Base-by-base conservation (phyloP, 164 flowering plant genomes). In the Malania oleifera region DNA sequence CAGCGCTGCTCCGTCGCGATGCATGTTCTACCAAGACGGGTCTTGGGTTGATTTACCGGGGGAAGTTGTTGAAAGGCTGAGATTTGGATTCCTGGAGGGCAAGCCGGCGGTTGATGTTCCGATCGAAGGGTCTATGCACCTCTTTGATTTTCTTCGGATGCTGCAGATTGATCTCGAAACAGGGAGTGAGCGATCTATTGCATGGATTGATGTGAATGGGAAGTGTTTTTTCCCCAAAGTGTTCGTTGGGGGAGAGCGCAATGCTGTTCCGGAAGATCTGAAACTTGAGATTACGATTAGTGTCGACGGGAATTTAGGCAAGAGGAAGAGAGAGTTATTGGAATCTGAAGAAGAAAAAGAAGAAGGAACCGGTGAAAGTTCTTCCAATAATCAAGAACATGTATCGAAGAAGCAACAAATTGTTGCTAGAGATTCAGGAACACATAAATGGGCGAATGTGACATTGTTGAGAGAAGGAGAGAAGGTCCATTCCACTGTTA, bases 171-270 rank as follows among this genome's bases (percentile, higher is more conserved):
- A 80, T 23, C 50, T 69, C 22, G 54, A 19, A 7, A 59, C 70
- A 6, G 74, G 76, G 5, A 40, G 44, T 25, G 49, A 53, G 22
- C 43, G 76, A 29, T 74, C 81, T 0, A 66, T 80, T 54, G 65
- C 84, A 24, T 82, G 87, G 87, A 80, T 82, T 24, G 87, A 82
- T 64, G 77, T 63, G 0, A 24, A 50, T 0, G 76, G 74, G 2
- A 67, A 67, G 38, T 70, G 73, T 54, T 80, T 77, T 34, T 82
- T 79, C 61, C 84, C 87, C 9, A 62, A 54, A 29, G 9, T 14
- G 24, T 66, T 71, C 43, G 67, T 74, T 7, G 68, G 60, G 4
- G 69, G 61, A 25, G 58, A 38, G 11, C 17, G 41, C 6, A 5
- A 14, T 8, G 37, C 7, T 7, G 17, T 12, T 12, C 25, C 9